Conservation (phyloP, 208 protist genomes). For the Eutreptiella sp. region DNA sequence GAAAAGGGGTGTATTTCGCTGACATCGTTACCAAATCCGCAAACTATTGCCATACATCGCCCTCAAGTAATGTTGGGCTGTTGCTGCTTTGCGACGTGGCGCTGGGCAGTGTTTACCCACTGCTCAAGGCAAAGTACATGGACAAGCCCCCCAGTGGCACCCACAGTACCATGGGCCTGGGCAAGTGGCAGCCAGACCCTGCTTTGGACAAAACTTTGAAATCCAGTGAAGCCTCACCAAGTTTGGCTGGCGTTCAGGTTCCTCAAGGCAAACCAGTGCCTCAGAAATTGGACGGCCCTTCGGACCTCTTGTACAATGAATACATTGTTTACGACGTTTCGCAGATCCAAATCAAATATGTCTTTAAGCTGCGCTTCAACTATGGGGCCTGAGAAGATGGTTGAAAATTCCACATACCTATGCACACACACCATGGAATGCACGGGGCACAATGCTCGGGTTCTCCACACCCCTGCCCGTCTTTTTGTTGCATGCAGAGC, state of each 20-base stretch:
- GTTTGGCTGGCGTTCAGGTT: too few relatives aligned
- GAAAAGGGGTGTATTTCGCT: constrained; percentile 78
- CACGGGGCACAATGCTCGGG: too few relatives aligned
- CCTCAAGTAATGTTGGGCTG: constrained; percentile 49
- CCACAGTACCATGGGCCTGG: constrained; percentile 57
- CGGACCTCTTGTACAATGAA: constrained; percentile 76
- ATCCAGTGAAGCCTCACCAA: too few relatives aligned
- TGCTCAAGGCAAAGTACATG: constrained; percentile 54
- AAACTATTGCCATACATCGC: constrained; percentile 63
- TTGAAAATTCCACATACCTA: too few relatives aligned
- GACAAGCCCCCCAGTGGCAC: constrained; percentile 43
- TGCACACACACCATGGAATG: too few relatives aligned
- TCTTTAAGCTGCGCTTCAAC: constrained; percentile 66
- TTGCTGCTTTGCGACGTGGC: constrained; percentile 78
- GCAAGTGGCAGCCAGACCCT: constrained; percentile 40
- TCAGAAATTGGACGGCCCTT: too few relatives aligned
- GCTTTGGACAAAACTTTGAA: too few relatives aligned
- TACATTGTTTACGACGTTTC: constrained; percentile 80
- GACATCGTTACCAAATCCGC: constrained; percentile 69
- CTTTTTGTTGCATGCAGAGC: too few relatives aligned
- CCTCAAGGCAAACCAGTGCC: too few relatives aligned
- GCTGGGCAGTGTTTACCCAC: constrained; percentile 62
- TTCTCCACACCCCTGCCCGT: too few relatives aligned
- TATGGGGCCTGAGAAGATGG: too few relatives aligned
- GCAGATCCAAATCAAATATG: constrained; percentile 64